Base-by-base conservation (phyloP, 495 filamentous ascomycete genomes). In the Aspergillus incahuasiensis region DNA sequence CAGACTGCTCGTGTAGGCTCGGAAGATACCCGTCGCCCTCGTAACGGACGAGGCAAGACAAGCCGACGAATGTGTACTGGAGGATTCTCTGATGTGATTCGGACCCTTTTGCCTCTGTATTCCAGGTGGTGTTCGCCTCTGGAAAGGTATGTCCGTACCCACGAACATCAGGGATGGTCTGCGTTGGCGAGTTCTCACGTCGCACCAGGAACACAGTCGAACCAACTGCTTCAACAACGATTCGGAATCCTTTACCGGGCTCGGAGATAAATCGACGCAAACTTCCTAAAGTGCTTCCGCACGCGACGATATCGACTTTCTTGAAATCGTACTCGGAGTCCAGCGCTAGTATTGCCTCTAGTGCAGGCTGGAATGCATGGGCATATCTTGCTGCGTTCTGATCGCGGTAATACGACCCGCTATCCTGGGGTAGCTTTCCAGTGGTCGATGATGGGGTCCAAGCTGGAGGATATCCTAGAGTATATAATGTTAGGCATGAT, bases 61-160 rank as follows among this genome's bases (percentile, higher is more conserved):
- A 54, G 0, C 77, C 81, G 2, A 63, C 81, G 51, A 91, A 81
- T 0, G 70, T 52, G 65, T 87, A 89, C 16, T 70, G 64, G 1
- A 89, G 60, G 19, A 88, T 54, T 0, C 86, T 75, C 54, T 89
- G 85, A 53, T 88, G 85, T 0, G 83, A 83, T 30, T 71, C 71
- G 0, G 81, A 86, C 9, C 72, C 73, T 44, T 67, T 68, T 24
- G 81, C 72, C 11, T 69, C 72, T 0, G 54, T 4, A 7, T 76
- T 70, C 79, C 83, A 84, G 1, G 77, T 81, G 1, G 86, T 89
- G 60, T 86, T 86, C 30, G 68, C 74, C 35, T 86, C 82, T 5
- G 82, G 77, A 62, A 89, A 89, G 1, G 80, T 77, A 63, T 87
- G 82, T 7, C 86, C 85, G 61, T 74, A 88, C 0, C 85, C 87